These are phyloP conservation scores for Colletotrichum nymphaeae DNA, from an alignment of 2,329 filamentous ascomycete species.

Conservation along the genomic window DNA sequence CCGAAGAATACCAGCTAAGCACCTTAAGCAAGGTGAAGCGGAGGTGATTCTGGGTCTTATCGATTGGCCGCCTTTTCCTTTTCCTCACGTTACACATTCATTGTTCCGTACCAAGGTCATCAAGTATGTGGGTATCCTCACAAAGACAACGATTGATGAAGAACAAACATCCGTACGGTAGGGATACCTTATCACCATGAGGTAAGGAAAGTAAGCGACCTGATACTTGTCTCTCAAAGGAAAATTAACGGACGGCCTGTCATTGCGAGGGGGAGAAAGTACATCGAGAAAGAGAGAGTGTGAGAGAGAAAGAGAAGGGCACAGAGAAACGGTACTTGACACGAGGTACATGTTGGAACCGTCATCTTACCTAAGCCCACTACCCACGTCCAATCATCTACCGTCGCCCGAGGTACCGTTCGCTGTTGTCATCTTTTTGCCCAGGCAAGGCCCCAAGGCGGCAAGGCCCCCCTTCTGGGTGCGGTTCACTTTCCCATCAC, in stretches of 20 bases:
- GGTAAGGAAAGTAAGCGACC: background rate
- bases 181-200: background rate
- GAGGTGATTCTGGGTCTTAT: background rate
- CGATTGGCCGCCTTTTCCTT: background rate
- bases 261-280: background rate
- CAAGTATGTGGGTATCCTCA: background rate
- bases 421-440: background rate
- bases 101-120: background rate
- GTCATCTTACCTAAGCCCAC: background rate
- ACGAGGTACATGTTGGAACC: background rate
- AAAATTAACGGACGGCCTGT: background rate
- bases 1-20: background rate
- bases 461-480: background rate
- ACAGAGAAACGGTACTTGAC: background rate
- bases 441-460: background rate
- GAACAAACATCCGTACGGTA: background rate
- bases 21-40: background rate
- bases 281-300: too few relatives aligned
- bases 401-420: background rate
- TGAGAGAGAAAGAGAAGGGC: too few relatives aligned
- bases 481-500: background rate
- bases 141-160: background rate
- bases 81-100: background rate
- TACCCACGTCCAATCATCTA: background rate
- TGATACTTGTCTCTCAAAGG: background rate